Evolutionary conservation across 192 early-diverging fungal genomes (phyloP).

Genomic region (Allomyces javanicus): DNA sequence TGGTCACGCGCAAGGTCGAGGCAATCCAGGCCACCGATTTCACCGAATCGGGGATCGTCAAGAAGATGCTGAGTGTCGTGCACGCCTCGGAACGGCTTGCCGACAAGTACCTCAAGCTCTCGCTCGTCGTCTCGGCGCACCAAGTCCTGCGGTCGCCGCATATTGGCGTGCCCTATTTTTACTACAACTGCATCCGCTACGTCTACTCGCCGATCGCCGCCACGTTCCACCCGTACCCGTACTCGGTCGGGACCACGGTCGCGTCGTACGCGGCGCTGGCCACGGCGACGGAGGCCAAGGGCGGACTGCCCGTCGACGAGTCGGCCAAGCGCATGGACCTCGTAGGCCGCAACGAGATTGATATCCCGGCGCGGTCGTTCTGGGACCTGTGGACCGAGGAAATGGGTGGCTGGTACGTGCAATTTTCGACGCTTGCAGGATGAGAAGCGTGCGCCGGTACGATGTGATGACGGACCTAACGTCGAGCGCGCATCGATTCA

Average conservation of each 20-base stretch:
- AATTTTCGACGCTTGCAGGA: too few species aligned
- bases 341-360: conserved; percentile 47
- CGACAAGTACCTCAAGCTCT: conserved; percentile 13
- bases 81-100: conserved; percentile 12
- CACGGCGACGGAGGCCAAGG: conserved; percentile 5
- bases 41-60: conserved; percentile 22
- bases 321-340: conserved; percentile 31
- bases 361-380: conserved; percentile 37
- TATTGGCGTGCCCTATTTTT: conserved; percentile 34
- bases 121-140: conserved; percentile 20
- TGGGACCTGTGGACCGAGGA: conserved; percentile 31
- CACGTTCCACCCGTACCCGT: conserved; percentile 34
- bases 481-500: too few species aligned
- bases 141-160: conserved; percentile 20
- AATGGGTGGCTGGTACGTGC: conserved; percentile 18
- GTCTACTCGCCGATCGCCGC: conserved; percentile 32
- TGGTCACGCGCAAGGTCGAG: conserved; percentile 29
- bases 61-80: conserved; percentile 16
- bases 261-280: conserved; percentile 15
- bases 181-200: conserved; percentile 53
- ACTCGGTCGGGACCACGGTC: conserved; percentile 27
- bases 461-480: too few species aligned
- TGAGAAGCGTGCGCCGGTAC: too few species aligned
- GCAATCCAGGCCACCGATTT: conserved; percentile 8
- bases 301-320: conserved; percentile 29